Conservation (phyloP, 129 eudicot genomes). For the Kitagawia praeruptora region DNA sequence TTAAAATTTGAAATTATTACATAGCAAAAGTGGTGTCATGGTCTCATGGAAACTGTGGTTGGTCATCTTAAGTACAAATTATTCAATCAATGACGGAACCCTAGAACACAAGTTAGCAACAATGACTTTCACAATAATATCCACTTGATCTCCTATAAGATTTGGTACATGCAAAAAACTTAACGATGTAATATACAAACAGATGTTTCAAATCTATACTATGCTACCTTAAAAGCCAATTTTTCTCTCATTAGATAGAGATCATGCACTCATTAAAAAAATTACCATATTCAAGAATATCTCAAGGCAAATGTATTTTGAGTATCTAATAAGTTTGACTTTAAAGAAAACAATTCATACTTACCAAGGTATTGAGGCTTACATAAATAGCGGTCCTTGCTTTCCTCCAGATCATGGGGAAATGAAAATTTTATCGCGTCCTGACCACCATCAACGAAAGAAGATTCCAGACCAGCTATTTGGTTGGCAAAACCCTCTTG, state of each 20-base stretch:
- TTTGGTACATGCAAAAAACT: neutral
- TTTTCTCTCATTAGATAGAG: neutral
- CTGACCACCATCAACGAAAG: conserved; percentile 27
- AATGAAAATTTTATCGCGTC: conserved; percentile 21
- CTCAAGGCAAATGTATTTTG: neutral
- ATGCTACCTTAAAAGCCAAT: neutral
- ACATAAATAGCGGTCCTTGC: conserved; percentile 33
- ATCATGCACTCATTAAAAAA: neutral
- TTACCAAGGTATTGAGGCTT: conserved; percentile 56
- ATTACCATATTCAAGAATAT: neutral
- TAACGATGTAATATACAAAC: neutral
- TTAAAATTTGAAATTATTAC: neutral
- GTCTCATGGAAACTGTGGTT: neutral
- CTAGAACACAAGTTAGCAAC: neutral
- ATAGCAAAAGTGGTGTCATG: neutral
- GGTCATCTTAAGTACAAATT: neutral
- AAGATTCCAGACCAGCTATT: conserved; percentile 26
- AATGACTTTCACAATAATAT: neutral
- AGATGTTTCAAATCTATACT: neutral
- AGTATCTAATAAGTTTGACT: neutral
- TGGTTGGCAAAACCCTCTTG: conserved; percentile 36
- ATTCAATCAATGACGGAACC: neutral
- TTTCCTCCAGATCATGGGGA: conserved; percentile 32
- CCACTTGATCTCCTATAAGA: neutral
- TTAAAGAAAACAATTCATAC: neutral